Base-by-base conservation (phyloP, 1,284 basidiomycete species). In the Amylostereum areolatum region DNA sequence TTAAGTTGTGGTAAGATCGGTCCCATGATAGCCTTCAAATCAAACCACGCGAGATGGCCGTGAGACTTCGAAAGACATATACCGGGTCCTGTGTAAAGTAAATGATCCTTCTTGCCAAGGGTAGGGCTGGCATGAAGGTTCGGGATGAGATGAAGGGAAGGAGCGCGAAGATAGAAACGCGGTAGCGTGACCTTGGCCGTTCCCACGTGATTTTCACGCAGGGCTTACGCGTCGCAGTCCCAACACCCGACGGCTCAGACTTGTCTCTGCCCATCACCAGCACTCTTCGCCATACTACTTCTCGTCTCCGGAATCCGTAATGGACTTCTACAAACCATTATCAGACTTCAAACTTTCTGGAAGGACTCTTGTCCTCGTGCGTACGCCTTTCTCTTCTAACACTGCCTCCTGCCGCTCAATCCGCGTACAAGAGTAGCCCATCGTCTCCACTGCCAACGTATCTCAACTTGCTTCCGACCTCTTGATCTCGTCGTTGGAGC, bases 391-490 rank as follows among this genome's bases (percentile, higher is more conserved):
- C 32, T 43, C 27, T 41, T 44, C 9, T 34, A 49, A n/a, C 55
- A 48, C 44, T 57, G 43, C 7, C 29, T 11, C 28, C 36, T 30
- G 35, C 43, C 36, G 45, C 47, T 49, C 48, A 55, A 56, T 43
- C 52, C 45, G 45, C 32, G 30, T 37, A 40, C 31, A 45, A 58
- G 55, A 52, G 45, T 59, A 92, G 89, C 89, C 89, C 27, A 64
- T 90, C 41, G 87, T 92, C 4, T 90, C 89, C 1, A 77, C 82
- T 27, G 89, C 84, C 42, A 92, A 91, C 67, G 76, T 92, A 35
- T 73, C 82, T 5, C 89, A 92, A 60, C 74, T 92, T 12, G 79
- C 87, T 0, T 80, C 70, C 12, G 89, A 92, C 65, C 67, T 92
- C 10, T 66, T 92, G 50, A 83, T 90, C 49, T 63, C 81, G 4